phyloP scores from a whole-genome alignment of 192 early-diverging fungal species.

The Mortierella hygrophila region DNA sequence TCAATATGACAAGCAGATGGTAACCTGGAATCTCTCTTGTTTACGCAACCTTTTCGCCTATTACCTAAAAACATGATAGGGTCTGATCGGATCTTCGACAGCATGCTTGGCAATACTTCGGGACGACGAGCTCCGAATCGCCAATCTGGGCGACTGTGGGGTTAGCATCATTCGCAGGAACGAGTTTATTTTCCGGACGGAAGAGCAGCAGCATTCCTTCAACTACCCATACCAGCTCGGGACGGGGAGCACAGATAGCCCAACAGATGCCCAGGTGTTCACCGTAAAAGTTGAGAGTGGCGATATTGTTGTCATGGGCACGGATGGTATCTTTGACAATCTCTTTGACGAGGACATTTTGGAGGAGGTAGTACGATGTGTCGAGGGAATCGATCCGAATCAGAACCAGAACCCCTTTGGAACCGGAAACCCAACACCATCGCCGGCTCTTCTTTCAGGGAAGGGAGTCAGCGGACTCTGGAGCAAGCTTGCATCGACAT shows the following conservation, averaged over 20 bases:
- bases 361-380: conserved; percentile 76
- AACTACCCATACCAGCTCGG: conserved; percentile 98
- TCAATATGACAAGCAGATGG: background rate
- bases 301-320: conserved; percentile 93
- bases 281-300: conserved; percentile 89
- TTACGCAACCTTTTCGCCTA: background rate
- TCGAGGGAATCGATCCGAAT: conserved; percentile 48
- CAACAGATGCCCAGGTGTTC: conserved; percentile 87
- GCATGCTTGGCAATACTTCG: conserved; percentile 89
- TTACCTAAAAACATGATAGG: conserved; percentile 42
- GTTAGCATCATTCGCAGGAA: conserved; percentile 89
- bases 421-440: conserved; percentile 18
- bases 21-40: background rate
- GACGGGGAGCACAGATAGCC: conserved; percentile 83
- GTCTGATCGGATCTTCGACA: conserved; percentile 93
- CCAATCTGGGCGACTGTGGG: conserved; percentile 96
- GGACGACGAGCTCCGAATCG: conserved; percentile 93
- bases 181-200: conserved; percentile 91
- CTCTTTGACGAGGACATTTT: conserved; percentile 98
- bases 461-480: conserved; percentile 46
- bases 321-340: conserved; percentile 98
- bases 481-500: conserved; percentile 42
- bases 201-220: conserved; percentile 99
- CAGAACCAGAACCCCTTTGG: conserved; percentile 35
- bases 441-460: conserved; percentile 11